Evolutionary conservation across 1,284 basidiomycete species (phyloP).

Genomic region (Trametes versicolor): DNA sequence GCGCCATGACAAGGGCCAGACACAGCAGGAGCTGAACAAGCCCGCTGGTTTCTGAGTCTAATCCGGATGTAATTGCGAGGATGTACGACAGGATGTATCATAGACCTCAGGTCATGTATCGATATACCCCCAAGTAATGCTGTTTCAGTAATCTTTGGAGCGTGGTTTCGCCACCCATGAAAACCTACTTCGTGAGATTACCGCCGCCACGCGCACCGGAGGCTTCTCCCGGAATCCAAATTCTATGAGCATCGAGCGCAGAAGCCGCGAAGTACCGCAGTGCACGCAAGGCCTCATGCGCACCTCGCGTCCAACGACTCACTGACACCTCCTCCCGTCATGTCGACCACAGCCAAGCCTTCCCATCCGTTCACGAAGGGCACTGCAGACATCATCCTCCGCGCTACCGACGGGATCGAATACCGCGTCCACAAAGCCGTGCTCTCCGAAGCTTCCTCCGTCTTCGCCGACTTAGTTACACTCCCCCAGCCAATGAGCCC

Average conservation of each 20-base stretch:
- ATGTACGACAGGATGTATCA: not conserved
- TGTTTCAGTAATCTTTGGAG: too few relatives aligned
- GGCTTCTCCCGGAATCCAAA: too few relatives aligned
- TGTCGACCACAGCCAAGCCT: not conserved
- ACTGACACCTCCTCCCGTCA: not conserved
- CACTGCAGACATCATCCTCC: constrained; percentile 16
- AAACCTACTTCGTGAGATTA: too few relatives aligned
- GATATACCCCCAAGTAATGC: not conserved
- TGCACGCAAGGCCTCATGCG: too few relatives aligned
- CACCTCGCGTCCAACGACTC: too few relatives aligned
- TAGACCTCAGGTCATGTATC: not conserved
- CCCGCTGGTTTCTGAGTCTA: constrained; percentile 26
- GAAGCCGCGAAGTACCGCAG: too few relatives aligned
- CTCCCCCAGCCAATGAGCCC: constrained; percentile 9
- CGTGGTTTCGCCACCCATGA: not conserved
- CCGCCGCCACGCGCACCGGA: too few relatives aligned
- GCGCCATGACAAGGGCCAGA: constrained; percentile 67
- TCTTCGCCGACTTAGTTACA: constrained; percentile 13
- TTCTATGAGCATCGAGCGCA: too few relatives aligned
- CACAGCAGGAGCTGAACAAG: constrained; percentile 64
- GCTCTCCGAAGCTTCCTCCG: constrained; percentile 14
- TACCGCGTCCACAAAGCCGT: constrained; percentile 16
- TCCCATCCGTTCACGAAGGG: not conserved
- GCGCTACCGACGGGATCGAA: constrained; percentile 8
- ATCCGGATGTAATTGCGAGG: not conserved